Percentiles rank a stretch among this genome's conserved stretches.
Conservation (phyloP, 495 filamentous ascomycete genomes). For the Aspergillus diversus region DNA sequence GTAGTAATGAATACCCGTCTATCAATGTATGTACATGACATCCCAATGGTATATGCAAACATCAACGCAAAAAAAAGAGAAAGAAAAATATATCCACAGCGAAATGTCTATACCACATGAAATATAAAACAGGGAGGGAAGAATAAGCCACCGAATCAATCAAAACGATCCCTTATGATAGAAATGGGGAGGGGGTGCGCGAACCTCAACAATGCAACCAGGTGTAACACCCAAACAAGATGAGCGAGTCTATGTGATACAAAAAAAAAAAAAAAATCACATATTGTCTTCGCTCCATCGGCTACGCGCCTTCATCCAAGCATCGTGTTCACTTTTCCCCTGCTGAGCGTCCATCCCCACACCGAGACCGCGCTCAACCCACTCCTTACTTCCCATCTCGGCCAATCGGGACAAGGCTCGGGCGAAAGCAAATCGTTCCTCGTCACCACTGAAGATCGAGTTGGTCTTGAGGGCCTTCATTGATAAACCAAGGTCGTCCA, state of each 20-base stretch:
- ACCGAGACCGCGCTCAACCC: slow-evolving; percentile 89
- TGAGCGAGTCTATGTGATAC: not conserved
- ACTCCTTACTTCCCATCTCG: slow-evolving; percentile 93
- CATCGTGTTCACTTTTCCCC: slow-evolving; percentile 63
- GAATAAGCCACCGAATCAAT: no score
- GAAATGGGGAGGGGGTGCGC: no score
- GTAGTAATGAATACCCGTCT: no score
- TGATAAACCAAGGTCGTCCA: slow-evolving; percentile 91
- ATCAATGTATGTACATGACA: no score
- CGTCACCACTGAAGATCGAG: slow-evolving; percentile 89
- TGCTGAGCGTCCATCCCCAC: slow-evolving; percentile 64
- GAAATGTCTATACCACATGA: no score
- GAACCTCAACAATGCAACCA: no score
- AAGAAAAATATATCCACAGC: no score
- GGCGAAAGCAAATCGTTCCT: slow-evolving; percentile 96
- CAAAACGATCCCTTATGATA: no score
- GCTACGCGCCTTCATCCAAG: slow-evolving; percentile 66
- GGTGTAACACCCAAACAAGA: no score
- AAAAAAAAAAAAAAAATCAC: slow-evolving; percentile 35
- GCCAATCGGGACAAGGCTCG: slow-evolving; percentile 79
- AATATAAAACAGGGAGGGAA: no score
- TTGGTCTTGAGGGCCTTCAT: slow-evolving; percentile 84
- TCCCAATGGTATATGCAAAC: no score
- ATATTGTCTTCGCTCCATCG: slow-evolving; percentile 76
- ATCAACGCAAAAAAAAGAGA: no score